phyloP scores from a whole-genome alignment of 768 basidiomycete genomes.

The Pilatotrama ljubarskyi region DNA sequence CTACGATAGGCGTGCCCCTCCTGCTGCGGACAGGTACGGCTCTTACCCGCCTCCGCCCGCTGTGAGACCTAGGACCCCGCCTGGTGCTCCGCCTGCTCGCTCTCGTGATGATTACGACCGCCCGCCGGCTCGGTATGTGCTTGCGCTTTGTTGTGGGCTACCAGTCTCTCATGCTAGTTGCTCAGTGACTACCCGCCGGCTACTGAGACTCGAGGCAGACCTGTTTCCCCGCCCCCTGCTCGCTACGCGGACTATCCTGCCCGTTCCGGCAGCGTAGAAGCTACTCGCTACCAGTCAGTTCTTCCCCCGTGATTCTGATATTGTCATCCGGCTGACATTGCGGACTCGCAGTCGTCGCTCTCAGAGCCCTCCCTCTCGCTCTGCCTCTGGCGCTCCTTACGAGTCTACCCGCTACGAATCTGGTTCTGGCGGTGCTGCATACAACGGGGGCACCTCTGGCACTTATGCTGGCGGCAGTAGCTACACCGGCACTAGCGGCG shows the following conservation, averaged over 20 bases:
- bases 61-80: conserved; percentile 53
- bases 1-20: conserved; percentile 53
- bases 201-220: conserved; percentile 49
- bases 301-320: neutral
- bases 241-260: conserved; percentile 43
- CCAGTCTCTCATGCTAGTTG: conserved; percentile 2
- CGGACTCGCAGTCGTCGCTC: conserved; percentile 60
- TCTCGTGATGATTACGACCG: conserved; percentile 67
- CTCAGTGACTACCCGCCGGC: conserved; percentile 59
- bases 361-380: conserved; percentile 61
- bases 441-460: conserved; percentile 30
- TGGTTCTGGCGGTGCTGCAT: conserved; percentile 25
- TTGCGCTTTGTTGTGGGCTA: conserved; percentile 4
- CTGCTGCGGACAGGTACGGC: conserved; percentile 42
- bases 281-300: conserved; percentile 39
- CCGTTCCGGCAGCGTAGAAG: conserved; percentile 42
- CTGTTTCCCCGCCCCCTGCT: conserved; percentile 45
- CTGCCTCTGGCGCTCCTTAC: conserved; percentile 45
- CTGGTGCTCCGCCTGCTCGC: conserved; percentile 53
- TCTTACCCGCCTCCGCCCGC: conserved; percentile 47
- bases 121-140: conserved; percentile 53
- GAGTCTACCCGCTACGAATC: conserved; percentile 48
- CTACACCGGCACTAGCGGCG: conserved; percentile 38
- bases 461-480: conserved; percentile 46
- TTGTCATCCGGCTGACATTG: neutral